Percentiles rank a stretch among this genome's conserved stretches.
phyloP scores from a whole-genome alignment of 139 green algal species.

The Chlorella sp. region DNA sequence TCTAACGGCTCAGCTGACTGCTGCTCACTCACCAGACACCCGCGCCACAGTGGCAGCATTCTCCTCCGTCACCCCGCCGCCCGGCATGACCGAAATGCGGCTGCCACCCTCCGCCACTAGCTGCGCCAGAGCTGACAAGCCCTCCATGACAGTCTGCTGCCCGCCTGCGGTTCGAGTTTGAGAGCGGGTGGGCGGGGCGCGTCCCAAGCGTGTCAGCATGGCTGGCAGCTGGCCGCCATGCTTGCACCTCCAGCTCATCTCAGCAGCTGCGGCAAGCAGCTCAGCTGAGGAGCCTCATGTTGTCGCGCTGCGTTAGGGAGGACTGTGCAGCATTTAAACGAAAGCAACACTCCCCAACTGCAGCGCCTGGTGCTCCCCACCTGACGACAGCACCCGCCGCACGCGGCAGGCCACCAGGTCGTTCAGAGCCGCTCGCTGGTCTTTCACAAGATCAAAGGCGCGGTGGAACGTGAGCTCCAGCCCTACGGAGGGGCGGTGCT shows the following conservation, averaged over 20 bases:
- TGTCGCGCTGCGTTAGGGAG: too few relatives aligned
- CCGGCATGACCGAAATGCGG: slow-evolving; percentile 43
- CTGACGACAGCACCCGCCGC: slow-evolving; percentile 21
- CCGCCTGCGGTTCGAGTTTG: too few relatives aligned
- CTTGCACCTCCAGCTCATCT: too few relatives aligned
- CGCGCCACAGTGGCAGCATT: slow-evolving; percentile 35
- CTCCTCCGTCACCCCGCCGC: slow-evolving; percentile 35
- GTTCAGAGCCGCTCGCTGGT: slow-evolving; percentile 33
- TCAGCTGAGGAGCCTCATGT: too few relatives aligned
- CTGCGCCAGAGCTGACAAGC: slow-evolving; percentile 5
- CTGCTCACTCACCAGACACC: slow-evolving; percentile 26
- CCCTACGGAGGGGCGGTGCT: too few relatives aligned
- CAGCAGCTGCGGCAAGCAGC: too few relatives aligned
- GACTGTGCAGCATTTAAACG: neutral
- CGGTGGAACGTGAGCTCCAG: slow-evolving; percentile 54
- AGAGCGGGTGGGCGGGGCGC: too few relatives aligned
- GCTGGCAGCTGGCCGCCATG: too few relatives aligned
- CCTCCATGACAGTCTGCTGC: slow-evolving; percentile 25
- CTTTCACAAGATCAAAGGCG: slow-evolving; percentile 41
- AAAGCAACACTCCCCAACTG: too few relatives aligned
- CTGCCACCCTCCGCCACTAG: slow-evolving; percentile 27
- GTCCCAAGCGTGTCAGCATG: too few relatives aligned
- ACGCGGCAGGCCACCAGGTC: slow-evolving; percentile 39
- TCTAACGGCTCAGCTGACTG: too few relatives aligned
- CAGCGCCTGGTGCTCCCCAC: neutral